Base-by-base conservation (phyloP, 129 eudicot genomes). In the Kitagawia praeruptora region DNA sequence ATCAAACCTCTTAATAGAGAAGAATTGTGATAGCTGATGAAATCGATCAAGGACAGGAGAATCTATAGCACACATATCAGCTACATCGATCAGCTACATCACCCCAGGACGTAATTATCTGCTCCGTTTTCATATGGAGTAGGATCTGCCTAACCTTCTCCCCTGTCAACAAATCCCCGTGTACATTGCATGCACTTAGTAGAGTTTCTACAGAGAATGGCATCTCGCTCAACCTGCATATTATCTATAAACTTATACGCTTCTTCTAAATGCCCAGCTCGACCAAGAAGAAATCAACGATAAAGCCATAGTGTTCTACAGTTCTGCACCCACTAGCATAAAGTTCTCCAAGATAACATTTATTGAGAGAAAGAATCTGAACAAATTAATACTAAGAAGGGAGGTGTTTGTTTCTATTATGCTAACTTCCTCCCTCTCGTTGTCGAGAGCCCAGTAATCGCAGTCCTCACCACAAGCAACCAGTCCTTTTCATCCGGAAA, bases 231-330 rank as follows among this genome's bases (percentile, higher is more conserved):
- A 64, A 80, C 82, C 0, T 73, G 40, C 74, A 82, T 82, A 51
- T 75, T 37, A 0, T 48, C 6, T 70, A 89, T 84, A 69, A 89
- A 81, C 75, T 83, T 79, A 76, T 82, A 89, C 0, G 90, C 90
- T 70, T 89, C 93, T 10, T 39, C 28, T 27, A 89, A 78, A 78
- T 80, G 84, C 42, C 88, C 88, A 19, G 81, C 77, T 67, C 85
- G 76, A 72, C 85, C 90, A 51, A 89, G 87, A 72, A 86, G 88
- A n/a, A n/a, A 70, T 84, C 88, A 67, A 86, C 85, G 16, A 89
- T 56, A 53, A 88, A 84, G 28, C 90, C 88, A 48, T 86, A 89
- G 49, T 86, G 88, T 58, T 81, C n/a, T n/a, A n/a, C n/a, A n/a
- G n/a, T n/a, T n/a, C n/a, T n/a, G n/a, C n/a, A n/a, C n/a, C n/a